These are phyloP conservation scores for Phytophthora niederhauseri DNA, from an alignment of 352 stramenopile genomes.

Conservation along the genomic window DNA sequence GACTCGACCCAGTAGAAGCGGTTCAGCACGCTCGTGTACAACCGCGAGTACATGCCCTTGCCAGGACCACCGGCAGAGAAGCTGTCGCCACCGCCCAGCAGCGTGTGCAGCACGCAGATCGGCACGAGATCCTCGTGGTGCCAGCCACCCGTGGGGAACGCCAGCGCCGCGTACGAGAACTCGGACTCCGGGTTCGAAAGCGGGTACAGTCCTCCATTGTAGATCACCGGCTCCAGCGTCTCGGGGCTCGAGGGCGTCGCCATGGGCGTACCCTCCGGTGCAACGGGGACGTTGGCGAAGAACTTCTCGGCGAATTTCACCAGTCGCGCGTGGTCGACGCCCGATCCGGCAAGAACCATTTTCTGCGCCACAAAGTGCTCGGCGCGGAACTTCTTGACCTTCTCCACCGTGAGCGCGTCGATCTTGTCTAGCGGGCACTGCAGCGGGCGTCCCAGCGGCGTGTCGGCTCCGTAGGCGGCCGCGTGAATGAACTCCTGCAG, in stretches of 20 bases:
- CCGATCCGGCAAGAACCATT: slow-evolving; percentile 93
- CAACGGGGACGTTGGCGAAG: slow-evolving; percentile 74
- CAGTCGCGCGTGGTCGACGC: slow-evolving; percentile 95
- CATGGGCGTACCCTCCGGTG: slow-evolving; percentile 17
- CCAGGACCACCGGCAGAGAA: slow-evolving; percentile 99
- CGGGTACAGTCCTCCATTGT: slow-evolving; percentile 71
- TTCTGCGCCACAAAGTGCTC: slow-evolving; percentile 90
- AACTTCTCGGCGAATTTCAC: slow-evolving; percentile 91
- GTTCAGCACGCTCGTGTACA: slow-evolving; percentile 99
- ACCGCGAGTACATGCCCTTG: slow-evolving; percentile 99
- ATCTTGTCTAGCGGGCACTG: slow-evolving; percentile 87
- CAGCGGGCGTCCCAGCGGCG: slow-evolving; percentile 78
- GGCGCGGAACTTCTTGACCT: slow-evolving; percentile 71
- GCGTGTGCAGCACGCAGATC: slow-evolving; percentile 97
- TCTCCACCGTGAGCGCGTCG: slow-evolving; percentile 68
- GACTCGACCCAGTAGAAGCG: slow-evolving; percentile 98
- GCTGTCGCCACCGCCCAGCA: slow-evolving; percentile 97
- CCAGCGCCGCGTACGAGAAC: slow-evolving; percentile 93
- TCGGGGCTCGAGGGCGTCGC: slow-evolving; percentile 39
- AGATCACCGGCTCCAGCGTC: slow-evolving; percentile 57
- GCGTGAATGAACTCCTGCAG: slow-evolving; percentile 88
- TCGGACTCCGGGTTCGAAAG: slow-evolving; percentile 71
- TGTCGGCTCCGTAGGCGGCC: slow-evolving; percentile 82
- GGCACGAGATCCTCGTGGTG: slow-evolving; percentile 96
- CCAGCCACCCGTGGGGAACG: slow-evolving; percentile 97